Evolutionary conservation across 139 green algal species (phyloP), one percentile per base, ranked within the genome.

Genomic region (Deuterostichococcus epilithicus): DNA sequence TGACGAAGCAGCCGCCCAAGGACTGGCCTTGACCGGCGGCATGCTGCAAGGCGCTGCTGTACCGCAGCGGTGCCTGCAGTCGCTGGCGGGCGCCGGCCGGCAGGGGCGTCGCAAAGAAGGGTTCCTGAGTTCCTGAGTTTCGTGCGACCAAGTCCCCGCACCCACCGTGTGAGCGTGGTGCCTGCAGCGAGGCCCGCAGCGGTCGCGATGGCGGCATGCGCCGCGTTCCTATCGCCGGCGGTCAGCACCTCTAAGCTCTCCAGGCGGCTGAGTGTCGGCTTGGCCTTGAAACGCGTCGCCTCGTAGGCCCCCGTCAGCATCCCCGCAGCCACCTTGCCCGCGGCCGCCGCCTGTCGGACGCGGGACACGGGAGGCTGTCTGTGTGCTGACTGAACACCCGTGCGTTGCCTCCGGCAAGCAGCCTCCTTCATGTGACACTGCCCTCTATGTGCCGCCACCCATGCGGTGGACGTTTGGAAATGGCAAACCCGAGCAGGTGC

Each of bases 221-320:
- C 81, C 3, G 66, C 83, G 5, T 34, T 81, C 26, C n/a, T 44
- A 15, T 52, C 74, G 33, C 42, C 66, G 26, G 44, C 22, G 34
- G 88, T 33, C 68, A 97, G 67, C 36, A 95, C 33, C 37, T 88
- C 73, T 28, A 98, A 70, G 33, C 72, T 37, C 72, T 83, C 70
- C 32, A 86, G 68, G 30, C 84, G 85, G 59, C 86, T 79, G 34
- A 71, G 75, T 42, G 84, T 78, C 15, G 76, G 58, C 82, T 97
- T 93, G 75, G 76, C 82, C 86, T 98, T 98, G 90, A 98, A 98
- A 26, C 95, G 88, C 1, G 82, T 91, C 72, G 87, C 83, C 84
- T 97, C 94, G 73, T 95, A 97, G 38, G 78, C 89, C 42, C 88
- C 92, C 32, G 92, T 76, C 22, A 94, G 70, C 20, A 88, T 75